phyloP scores from a whole-genome alignment of 495 filamentous ascomycete species.

The Acidiella bohemica region DNA sequence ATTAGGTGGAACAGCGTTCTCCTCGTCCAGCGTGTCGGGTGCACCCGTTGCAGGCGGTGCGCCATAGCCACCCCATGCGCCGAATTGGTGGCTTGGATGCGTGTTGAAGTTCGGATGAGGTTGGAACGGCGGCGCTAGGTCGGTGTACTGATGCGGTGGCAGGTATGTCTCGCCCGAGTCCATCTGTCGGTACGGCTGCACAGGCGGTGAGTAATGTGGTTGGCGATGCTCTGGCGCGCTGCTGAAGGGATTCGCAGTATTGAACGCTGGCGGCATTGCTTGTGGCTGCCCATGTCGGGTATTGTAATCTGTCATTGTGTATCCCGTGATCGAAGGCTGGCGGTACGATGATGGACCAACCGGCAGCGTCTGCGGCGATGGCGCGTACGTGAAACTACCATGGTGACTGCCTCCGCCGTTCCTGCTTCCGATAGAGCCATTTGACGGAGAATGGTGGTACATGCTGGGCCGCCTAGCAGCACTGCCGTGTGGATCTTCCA shows the following conservation, averaged over 20 bases:
- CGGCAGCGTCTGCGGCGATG: slow-evolving; percentile 6
- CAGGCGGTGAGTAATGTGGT: no score
- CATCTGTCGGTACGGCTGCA: no score
- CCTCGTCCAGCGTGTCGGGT: slow-evolving; percentile 12
- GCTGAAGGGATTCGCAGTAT: no score
- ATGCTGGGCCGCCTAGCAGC: slow-evolving; percentile 10
- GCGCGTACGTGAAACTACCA: slow-evolving; percentile 8
- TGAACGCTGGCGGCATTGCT: no score
- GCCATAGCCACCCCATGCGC: slow-evolving; percentile 13
- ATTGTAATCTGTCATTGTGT: no score
- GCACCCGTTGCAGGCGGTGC: slow-evolving; percentile 8
- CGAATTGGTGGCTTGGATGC: slow-evolving; percentile 16
- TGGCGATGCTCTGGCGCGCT: no score
- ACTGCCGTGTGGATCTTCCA: slow-evolving; percentile 5
- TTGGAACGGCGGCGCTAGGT: no score
- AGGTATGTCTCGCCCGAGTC: no score
- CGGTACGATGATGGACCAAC: slow-evolving; percentile 1
- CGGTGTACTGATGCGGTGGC: no score
- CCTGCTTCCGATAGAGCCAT: slow-evolving; percentile 12
- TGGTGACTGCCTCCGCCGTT: slow-evolving; percentile 16
- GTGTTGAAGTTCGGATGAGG: neutral
- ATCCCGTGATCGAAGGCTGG: slow-evolving; percentile 6
- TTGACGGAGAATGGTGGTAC: slow-evolving; percentile 9
- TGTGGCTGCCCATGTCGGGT: no score
- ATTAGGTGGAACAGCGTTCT: slow-evolving; percentile 19